phyloP scores from a whole-genome alignment of 2,329 filamentous ascomycete genomes.

The Fusarium beomiforme region DNA sequence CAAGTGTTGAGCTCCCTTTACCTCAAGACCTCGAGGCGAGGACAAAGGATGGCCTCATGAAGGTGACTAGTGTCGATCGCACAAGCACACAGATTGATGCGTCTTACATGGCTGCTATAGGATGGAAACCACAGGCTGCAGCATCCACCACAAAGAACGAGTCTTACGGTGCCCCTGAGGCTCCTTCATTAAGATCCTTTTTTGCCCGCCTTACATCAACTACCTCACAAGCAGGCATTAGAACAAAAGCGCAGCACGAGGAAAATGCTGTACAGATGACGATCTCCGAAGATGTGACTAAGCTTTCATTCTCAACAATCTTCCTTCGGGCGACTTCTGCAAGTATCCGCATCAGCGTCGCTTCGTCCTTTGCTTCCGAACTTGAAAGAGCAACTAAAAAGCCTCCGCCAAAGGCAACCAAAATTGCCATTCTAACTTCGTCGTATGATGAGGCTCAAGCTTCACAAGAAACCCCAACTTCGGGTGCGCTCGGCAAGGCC shows the following conservation, averaged over 20 bases:
- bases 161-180: slow-evolving; percentile 58
- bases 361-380: slow-evolving; percentile 79
- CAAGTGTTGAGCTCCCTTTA: slow-evolving; percentile 75
- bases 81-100: slow-evolving; percentile 94
- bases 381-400: slow-evolving; percentile 97
- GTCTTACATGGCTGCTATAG: slow-evolving; percentile 85
- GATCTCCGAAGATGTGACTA: slow-evolving; percentile 77
- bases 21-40: slow-evolving; percentile 82
- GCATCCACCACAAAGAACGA: slow-evolving; percentile 56
- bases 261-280: slow-evolving; percentile 70
- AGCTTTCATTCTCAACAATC: slow-evolving; percentile 77
- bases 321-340: slow-evolving; percentile 91
- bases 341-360: slow-evolving; percentile 79
- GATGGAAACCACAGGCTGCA: slow-evolving; percentile 74
- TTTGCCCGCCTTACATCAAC: slow-evolving; percentile 78
- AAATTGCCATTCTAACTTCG: slow-evolving; percentile 87
- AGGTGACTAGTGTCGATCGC: slow-evolving; percentile 79
- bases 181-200: slow-evolving; percentile 77
- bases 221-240: slow-evolving; percentile 60
- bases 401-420: slow-evolving; percentile 87
- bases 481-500: slow-evolving; percentile 62
- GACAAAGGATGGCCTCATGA: slow-evolving; percentile 91
- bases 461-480: slow-evolving; percentile 62
- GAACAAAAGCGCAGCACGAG: slow-evolving; percentile 67
- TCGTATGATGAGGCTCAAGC: slow-evolving; percentile 85